Conservation (phyloP, 768 basidiomycete species). For the Pseudohyphozyma bogoriensis region DNA sequence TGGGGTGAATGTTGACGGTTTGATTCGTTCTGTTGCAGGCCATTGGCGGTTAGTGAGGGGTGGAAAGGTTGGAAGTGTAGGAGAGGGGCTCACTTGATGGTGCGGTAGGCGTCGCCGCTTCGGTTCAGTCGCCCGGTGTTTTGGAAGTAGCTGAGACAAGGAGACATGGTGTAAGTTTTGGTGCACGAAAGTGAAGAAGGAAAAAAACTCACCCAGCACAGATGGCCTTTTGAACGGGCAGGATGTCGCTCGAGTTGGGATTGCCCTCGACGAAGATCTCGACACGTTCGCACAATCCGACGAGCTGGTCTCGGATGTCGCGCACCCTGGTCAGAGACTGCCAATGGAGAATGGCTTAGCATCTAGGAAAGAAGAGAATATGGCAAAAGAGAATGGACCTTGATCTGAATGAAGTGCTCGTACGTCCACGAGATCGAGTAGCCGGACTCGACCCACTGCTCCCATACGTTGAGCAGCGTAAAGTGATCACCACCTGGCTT, state of each 20-base stretch:
- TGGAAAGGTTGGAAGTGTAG: not conserved
- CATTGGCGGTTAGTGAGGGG: not conserved
- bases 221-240: conserved; percentile 86
- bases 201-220: conserved; percentile 51
- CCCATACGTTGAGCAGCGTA: conserved; percentile 93
- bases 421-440: conserved; percentile 93
- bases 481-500: conserved; percentile 96
- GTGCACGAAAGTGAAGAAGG: not conserved
- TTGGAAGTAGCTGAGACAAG: conserved; percentile 20
- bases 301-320: conserved; percentile 85
- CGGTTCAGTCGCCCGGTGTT: conserved; percentile 78
- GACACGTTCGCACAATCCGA: conserved; percentile 89
- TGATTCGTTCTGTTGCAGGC: conserved; percentile 47
- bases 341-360: conserved; percentile 23
- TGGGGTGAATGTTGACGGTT: conserved; percentile 93
- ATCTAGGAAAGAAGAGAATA: not conserved
- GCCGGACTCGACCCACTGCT: conserved; percentile 96
- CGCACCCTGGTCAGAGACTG: conserved; percentile 88
- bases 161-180: not conserved
- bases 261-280: conserved; percentile 81
- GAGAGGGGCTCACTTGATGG: conserved; percentile 48
- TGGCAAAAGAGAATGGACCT: conserved; percentile 7
- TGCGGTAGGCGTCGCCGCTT: conserved; percentile 92
- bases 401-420: conserved; percentile 49
- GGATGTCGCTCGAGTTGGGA: conserved; percentile 85